phyloP scores from a whole-genome alignment of 768 basidiomycete genomes.

The Leccinum incarnatum region DNA sequence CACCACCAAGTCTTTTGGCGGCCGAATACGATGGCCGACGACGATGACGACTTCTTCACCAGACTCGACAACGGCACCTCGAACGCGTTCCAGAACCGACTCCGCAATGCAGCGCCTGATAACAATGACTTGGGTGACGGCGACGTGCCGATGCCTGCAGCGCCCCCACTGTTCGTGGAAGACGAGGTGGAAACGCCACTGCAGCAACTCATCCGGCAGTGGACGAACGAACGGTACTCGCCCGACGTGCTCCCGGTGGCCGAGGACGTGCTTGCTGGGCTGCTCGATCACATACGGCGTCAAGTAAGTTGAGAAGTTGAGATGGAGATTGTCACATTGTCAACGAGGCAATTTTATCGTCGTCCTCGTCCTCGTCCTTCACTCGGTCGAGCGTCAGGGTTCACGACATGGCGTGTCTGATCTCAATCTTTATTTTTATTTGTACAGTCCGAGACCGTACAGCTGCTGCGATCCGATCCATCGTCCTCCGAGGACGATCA shows the following conservation, averaged over 20 bases:
- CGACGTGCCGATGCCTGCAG: conserved; percentile 29
- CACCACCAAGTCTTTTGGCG: too few relatives aligned
- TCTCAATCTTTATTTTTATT: background rate
- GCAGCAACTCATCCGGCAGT: conserved; percentile 71
- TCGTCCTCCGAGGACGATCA: conserved; percentile 90
- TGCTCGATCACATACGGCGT: conserved; percentile 75
- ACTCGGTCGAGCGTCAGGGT: background rate
- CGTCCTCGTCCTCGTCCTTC: background rate
- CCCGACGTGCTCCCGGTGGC: conserved; percentile 78
- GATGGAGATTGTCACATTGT: too few relatives aligned
- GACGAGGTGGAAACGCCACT: conserved; percentile 55
- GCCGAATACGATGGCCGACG: background rate
- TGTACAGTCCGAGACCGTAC: conserved; percentile 72
- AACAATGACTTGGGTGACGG: conserved; percentile 21
- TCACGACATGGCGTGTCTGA: background rate
- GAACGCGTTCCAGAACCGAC: conserved; percentile 34
- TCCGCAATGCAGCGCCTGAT: conserved; percentile 33
- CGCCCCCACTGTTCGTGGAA: conserved; percentile 29
- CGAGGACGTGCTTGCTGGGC: conserved; percentile 58
- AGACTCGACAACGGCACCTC: conserved; percentile 17
- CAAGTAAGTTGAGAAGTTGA: conserved; percentile 54
- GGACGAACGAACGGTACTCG: conserved; percentile 83
- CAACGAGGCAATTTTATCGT: too few relatives aligned
- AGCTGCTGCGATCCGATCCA: conserved; percentile 72
- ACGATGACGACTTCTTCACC: conserved; percentile 30